A percentile compares a stretch with the other conserved stretches of the same genome.
Conservation (phyloP, 2,329 filamentous ascomycete species). For the Coniochaeta prunicola region DNA sequence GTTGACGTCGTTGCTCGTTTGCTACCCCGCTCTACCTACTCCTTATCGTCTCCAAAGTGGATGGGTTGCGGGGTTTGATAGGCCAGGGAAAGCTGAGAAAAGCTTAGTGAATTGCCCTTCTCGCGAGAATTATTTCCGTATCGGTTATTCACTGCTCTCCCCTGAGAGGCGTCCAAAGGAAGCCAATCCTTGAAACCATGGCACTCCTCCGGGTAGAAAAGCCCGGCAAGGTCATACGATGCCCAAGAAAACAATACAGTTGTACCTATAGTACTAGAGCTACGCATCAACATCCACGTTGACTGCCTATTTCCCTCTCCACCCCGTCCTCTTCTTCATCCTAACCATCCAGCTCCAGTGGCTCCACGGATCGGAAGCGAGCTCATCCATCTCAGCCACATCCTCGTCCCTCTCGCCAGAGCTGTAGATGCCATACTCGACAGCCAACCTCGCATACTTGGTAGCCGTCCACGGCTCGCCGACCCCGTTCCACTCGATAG, state of each 20-base stretch:
- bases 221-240: background rate
- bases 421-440: constrained; percentile 26
- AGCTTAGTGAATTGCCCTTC: background rate
- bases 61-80: background rate
- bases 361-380: constrained; percentile 25
- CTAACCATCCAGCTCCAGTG: constrained; percentile 33
- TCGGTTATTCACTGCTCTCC: too few relatives aligned
- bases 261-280: too few relatives aligned
- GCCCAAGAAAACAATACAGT: background rate
- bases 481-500: constrained; percentile 28
- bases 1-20: background rate
- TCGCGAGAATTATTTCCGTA: background rate
- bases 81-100: background rate
- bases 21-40: background rate
- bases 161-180: too few relatives aligned
- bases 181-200: background rate
- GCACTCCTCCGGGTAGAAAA: background rate
- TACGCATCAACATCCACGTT: background rate
- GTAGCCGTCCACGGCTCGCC: constrained; percentile 31
- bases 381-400: constrained; percentile 24
- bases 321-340: constrained; percentile 22
- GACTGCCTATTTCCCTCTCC: constrained; percentile 9
- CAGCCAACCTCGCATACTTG: constrained; percentile 28
- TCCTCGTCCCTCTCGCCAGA: constrained; percentile 21
- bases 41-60: background rate